Percentiles rank a stretch among this genome's conserved stretches.
Evolutionary conservation across 805 yeast species (phyloP).

Genomic region (Kazachstania bromeliacearum): DNA sequence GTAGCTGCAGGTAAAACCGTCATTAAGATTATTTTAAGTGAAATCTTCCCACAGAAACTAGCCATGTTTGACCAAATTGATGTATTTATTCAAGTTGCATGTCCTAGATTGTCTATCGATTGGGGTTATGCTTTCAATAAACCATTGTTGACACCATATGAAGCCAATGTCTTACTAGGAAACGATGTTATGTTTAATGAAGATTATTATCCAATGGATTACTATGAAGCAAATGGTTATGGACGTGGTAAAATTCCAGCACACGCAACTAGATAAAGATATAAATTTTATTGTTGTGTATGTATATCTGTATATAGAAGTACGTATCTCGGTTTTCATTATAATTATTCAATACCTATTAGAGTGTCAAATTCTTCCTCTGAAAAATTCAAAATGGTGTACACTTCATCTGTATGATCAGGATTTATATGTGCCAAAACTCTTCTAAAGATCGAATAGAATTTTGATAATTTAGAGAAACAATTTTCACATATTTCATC

Average conservation of each 20-base stretch:
- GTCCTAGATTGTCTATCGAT: conserved; percentile 91
- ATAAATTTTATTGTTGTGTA: neutral
- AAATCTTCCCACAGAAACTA: conserved; percentile 85
- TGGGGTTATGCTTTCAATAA: conserved; percentile 97
- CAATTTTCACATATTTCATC: conserved; percentile 46
- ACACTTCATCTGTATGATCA: conserved; percentile 10
- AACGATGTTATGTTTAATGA: conserved; percentile 59
- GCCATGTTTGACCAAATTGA: conserved; percentile 90
- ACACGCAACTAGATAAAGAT: conserved; percentile 13
- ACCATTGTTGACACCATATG: conserved; percentile 91
- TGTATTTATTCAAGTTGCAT: conserved; percentile 94
- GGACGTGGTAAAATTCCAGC: conserved; percentile 76
- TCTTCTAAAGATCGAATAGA: conserved; percentile 32
- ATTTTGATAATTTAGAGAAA: conserved; percentile 37
- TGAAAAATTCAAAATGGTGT: conserved; percentile 20
- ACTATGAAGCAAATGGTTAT: conserved; percentile 80
- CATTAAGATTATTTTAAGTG: conserved; percentile 77
- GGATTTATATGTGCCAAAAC: conserved; percentile 28
- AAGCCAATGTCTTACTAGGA: conserved; percentile 81
- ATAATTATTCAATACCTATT: conserved; percentile 46
- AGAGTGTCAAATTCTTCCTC: conserved; percentile 52
- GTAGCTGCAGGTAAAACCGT: conserved; percentile 50
- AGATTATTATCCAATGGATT: conserved; percentile 87
- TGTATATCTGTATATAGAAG: neutral
- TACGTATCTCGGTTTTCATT: too few relatives aligned